Evolutionary conservation across 257 asterid species (phyloP), one percentile per base, ranked within the genome.

Genomic region (Orobanche coerulescens): DNA sequence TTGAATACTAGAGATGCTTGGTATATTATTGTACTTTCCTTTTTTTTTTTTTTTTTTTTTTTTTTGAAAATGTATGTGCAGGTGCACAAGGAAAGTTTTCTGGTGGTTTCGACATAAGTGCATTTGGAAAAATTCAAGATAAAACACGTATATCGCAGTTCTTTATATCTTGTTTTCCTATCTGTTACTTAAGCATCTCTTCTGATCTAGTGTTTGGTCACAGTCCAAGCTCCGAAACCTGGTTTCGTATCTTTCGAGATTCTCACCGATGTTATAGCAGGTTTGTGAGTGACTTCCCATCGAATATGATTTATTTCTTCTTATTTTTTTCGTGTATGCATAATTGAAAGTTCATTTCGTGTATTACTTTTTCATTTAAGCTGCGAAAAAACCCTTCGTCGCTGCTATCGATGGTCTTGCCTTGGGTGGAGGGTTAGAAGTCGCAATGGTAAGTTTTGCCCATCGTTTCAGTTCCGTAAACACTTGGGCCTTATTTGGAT

Each of bases 341-440:
- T 12, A 6, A 46, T 52, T 28, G 61, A n/a, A n/a, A 49, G 51
- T 49, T 61, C 18, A 1, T 19, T 59, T 53, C 49, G 23, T 49
- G 18, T 31, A 4, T 39, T 59, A 24, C 65, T 36, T 70, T 64
- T 34, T 56, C 52, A n/a, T 56, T 61, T 30, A 79, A 93, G 97
- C 84, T 81, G 94, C 84, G 2, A 80, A 75, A 65, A 93, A 93
- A 60, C 99, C 99, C 5, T 86, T 94, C 34, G 99, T 93, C 59
- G 99, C 99, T 30, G 99, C 99, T 2, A 74, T 93, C 39, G 97
- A 93, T 82, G 99, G 97, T 64, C 94, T 86, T 61, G 99, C 99
- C 63, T 76, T 93, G 78, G 99, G 99, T 76, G 99, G 99, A 70
- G 99, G 99, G 49, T 63, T 93, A 43, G 99, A 93, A 68, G 95